A percentile compares a stretch with the other conserved stretches of the same genome.
These are phyloP conservation scores for Leccinum aurantiacum DNA, from an alignment of 768 basidiomycete species.

Conservation along the genomic window DNA sequence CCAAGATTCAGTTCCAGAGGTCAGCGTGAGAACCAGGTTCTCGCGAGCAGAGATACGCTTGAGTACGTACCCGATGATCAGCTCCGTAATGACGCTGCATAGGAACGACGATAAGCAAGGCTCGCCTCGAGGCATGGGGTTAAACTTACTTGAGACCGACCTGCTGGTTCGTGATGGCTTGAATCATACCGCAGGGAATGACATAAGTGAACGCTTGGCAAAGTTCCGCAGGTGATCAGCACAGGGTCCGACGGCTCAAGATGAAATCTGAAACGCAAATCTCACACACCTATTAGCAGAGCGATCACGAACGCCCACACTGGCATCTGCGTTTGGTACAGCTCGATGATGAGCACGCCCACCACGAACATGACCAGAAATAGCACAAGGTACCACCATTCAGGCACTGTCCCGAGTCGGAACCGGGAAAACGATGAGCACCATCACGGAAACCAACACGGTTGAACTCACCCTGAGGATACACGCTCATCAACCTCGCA, in stretches of 20 bases:
- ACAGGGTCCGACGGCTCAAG: not conserved
- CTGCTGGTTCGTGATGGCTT: slow-evolving; percentile 80
- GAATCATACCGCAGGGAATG: slow-evolving; percentile 57
- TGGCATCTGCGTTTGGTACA: slow-evolving; percentile 73
- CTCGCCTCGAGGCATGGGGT: not conserved
- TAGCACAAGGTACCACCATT: slow-evolving; percentile 81
- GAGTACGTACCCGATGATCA: slow-evolving; percentile 57
- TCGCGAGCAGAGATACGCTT: not conserved
- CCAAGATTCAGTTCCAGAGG: not conserved
- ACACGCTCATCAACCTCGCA: slow-evolving; percentile 75
- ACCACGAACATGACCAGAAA: slow-evolving; percentile 71
- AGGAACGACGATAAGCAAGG: slow-evolving; percentile 2
- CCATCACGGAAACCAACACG: not conserved
- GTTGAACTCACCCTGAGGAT: slow-evolving; percentile 42
- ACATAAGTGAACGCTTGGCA: slow-evolving; percentile 41
- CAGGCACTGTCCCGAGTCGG: slow-evolving; percentile 51
- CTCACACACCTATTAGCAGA: slow-evolving; percentile 44
- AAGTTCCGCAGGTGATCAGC: not conserved
- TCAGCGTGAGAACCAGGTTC: slow-evolving; percentile 6
- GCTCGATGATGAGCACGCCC: slow-evolving; percentile 67
- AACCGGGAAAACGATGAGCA: not conserved
- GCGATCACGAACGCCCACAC: slow-evolving; percentile 68
- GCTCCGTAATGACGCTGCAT: slow-evolving; percentile 67
- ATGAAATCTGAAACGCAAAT: not conserved
- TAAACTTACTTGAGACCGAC: slow-evolving; percentile 54